Conservation (phyloP, 257 asterid genomes). For the Jacaranda copaia region DNA sequence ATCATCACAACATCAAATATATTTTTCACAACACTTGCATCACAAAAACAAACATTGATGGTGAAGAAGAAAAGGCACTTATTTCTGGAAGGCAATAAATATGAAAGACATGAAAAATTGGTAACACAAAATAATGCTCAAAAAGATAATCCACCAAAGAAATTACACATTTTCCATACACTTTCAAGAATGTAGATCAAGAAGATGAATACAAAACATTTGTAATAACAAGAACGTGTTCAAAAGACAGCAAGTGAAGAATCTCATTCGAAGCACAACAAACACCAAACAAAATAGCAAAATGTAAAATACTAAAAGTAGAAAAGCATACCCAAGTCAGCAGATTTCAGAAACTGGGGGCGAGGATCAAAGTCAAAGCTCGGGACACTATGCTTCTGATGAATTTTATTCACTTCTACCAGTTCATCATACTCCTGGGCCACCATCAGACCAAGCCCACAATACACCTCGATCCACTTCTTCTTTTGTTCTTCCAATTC, state of each 20-base stretch:
- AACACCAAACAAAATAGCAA: conserved; percentile 19
- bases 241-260: conserved; percentile 1
- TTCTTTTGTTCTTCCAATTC: conserved; percentile 67
- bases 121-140: not conserved
- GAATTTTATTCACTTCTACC: conserved; percentile 24
- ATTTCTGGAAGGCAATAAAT: not conserved
- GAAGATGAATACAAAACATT: conserved; percentile 20
- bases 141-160: conserved; percentile 27
- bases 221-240: conserved; percentile 7
- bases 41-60: not conserved
- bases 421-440: conserved; percentile 67
- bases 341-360: conserved; percentile 48
- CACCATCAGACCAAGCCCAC: conserved; percentile 65
- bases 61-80: not conserved
- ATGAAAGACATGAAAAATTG: not conserved
- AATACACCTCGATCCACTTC: conserved; percentile 78
- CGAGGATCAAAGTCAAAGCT: conserved; percentile 62
- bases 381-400: conserved; percentile 41
- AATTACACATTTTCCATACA: conserved; percentile 11
- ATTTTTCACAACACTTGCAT: conserved; percentile 17
- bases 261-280: conserved; percentile 8
- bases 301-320: conserved; percentile 15
- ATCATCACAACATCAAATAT: conserved; percentile 1
- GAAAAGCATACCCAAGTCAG: conserved; percentile 48
- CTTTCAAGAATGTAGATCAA: not conserved